A percentile compares a stretch with the other conserved stretches of the same genome.
phyloP scores from a whole-genome alignment of 805 yeast genomes.

The Candida silvicultrix region DNA sequence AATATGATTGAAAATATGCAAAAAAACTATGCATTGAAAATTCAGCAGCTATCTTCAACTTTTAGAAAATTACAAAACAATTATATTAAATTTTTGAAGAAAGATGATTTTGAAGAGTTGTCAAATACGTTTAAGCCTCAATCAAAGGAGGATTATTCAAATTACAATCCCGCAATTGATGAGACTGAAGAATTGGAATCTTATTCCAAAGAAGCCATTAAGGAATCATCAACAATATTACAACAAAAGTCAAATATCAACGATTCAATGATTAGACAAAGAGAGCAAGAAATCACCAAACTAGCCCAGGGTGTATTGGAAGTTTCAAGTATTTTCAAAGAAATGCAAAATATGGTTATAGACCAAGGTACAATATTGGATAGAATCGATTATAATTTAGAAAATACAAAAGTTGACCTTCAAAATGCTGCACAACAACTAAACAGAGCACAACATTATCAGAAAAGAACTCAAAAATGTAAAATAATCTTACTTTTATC shows the following conservation, averaged over 20 bases:
- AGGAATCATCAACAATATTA: constrained; percentile 36
- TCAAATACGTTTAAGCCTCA: constrained; percentile 21
- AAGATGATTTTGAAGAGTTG: constrained; percentile 60
- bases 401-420: constrained; percentile 70
- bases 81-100: constrained; percentile 76
- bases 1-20: constrained; percentile 73
- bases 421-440: constrained; percentile 75
- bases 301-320: constrained; percentile 93
- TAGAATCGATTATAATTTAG: constrained; percentile 87
- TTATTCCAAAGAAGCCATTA: constrained; percentile 47
- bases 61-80: constrained; percentile 86
- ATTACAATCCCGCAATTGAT: constrained; percentile 22
- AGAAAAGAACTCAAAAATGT: constrained; percentile 86
- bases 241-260: constrained; percentile 28
- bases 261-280: constrained; percentile 46
- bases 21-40: constrained; percentile 76
- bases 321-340: constrained; percentile 87
- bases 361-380: constrained; percentile 95
- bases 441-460: constrained; percentile 70
- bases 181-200: constrained; percentile 38
- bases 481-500: constrained; percentile 72
- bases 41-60: constrained; percentile 70
- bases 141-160: not conserved
- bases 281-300: constrained; percentile 86
- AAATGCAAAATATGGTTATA: constrained; percentile 83